Conservation (phyloP, 768 basidiomycete genomes). For the Strobilomyces confusus region DNA sequence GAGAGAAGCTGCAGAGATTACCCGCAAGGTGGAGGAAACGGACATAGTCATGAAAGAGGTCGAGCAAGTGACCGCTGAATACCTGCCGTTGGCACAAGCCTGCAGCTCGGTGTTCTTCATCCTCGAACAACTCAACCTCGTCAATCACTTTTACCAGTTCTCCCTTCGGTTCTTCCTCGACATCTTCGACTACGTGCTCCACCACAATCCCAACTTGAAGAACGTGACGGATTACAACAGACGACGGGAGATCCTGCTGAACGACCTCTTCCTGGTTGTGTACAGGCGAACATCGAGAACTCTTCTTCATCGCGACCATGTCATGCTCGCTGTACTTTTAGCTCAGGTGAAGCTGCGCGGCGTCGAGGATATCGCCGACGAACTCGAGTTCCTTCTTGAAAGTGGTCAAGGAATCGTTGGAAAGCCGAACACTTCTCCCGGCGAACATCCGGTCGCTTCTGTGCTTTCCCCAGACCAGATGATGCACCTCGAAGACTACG, state of each 20-base stretch:
- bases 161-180: slow-evolving; percentile 97
- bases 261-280: slow-evolving; percentile 85
- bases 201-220: slow-evolving; percentile 87
- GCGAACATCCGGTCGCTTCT: slow-evolving; percentile 36
- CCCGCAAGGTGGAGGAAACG: slow-evolving; percentile 93
- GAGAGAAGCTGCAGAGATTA: slow-evolving; percentile 93
- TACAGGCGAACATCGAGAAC: slow-evolving; percentile 89
- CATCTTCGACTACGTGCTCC: slow-evolving; percentile 93
- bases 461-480: slow-evolving; percentile 66
- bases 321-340: slow-evolving; percentile 86
- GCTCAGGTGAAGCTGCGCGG: slow-evolving; percentile 86
- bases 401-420: slow-evolving; percentile 63
- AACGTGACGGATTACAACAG: slow-evolving; percentile 66
- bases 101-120: slow-evolving; percentile 98
- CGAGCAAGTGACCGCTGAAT: slow-evolving; percentile 92
- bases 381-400: slow-evolving; percentile 90
- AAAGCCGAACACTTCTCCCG: slow-evolving; percentile 31
- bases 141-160: slow-evolving; percentile 99
- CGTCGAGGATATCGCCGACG: slow-evolving; percentile 74
- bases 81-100: slow-evolving; percentile 89
- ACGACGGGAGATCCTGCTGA: slow-evolving; percentile 76
- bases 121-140: slow-evolving; percentile 86
- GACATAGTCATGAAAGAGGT: slow-evolving; percentile 95
- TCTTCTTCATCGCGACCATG: slow-evolving; percentile 83
- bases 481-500: slow-evolving; percentile 63